Evolutionary conservation across 2,329 filamentous ascomycete species (phyloP), one percentile per base, ranked within the genome.

Genomic region (Colletotrichum higginsianum): DNA sequence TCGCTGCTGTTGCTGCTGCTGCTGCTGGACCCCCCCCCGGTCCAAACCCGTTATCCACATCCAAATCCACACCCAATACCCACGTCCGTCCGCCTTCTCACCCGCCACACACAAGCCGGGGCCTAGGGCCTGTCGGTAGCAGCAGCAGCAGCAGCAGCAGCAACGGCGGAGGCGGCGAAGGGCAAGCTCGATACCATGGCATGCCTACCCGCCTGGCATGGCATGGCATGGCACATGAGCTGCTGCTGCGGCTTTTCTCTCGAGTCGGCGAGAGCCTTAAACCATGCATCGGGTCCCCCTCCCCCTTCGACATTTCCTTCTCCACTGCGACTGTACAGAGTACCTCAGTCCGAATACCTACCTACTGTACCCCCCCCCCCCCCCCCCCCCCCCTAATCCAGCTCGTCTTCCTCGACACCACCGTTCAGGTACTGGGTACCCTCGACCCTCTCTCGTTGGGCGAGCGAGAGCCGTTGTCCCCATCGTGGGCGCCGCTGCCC

Each of bases 401-500:
- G 3, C 52, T 49, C 23, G 46, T 53, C 26, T 26, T 42, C 57
- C 52, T 60, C 62, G 58, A 71, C 61, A 67, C 79, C 79, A 76
- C 77, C 77, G 78, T 60, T 76, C 80, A 82, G 80, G 80, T 83
- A 85, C 82, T 80, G 77, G 76, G 77, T 81, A 79, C 79, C 74
- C 76, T 67, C 44, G 56, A 62, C 58, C 68, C 68, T 30, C 30
- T 30, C 30, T 58, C 67, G 68, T 74, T 71, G 57, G 57, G 73
- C 30, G 30, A 30, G 30, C 30, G 30, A 30, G 30, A 70, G 70
- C 55, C 67, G 68, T 49, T 66, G 56, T 61, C 74, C 74, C 76
- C 71, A 63, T 67, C 62, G 47, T 66, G 53, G 74, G 74, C 75
- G 76, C 70, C 73, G 76, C 71, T 73, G 75, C 76, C 79, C 80